These are phyloP conservation scores for Lunasporangiospora selenospora DNA, from an alignment of 192 early-diverging fungal species.

Conservation along the genomic window DNA sequence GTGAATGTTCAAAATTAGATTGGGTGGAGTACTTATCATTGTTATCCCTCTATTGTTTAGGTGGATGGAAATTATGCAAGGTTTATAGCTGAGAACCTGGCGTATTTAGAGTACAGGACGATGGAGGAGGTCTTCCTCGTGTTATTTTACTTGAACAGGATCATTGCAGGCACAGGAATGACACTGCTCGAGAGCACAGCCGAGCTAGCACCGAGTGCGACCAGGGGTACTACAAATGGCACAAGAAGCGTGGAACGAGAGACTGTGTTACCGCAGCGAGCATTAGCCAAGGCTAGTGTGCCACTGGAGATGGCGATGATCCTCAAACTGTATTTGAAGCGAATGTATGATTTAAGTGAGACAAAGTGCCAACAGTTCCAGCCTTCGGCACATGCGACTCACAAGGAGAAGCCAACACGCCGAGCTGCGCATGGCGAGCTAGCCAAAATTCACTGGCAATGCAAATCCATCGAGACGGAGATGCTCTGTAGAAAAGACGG, in stretches of 20 bases:
- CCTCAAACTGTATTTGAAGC: conserved; percentile 31
- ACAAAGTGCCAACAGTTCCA: conserved; percentile 39
- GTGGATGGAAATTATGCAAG: conserved; percentile 65
- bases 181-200: conserved; percentile 22
- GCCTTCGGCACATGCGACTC: conserved; percentile 7
- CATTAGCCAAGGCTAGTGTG: conserved; percentile 21
- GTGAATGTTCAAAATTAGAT: too few relatives aligned
- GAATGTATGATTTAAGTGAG: conserved; percentile 32
- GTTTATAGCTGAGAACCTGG: conserved; percentile 87
- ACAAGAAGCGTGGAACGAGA: conserved; percentile 1
- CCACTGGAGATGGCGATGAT: conserved; percentile 13
- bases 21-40: too few relatives aligned
- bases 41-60: too few relatives aligned
- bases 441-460: conserved; percentile 22
- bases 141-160: conserved; percentile 73
- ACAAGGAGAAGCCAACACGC: conserved; percentile 26
- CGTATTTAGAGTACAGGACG: conserved; percentile 79
- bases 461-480: neutral
- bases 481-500: neutral
- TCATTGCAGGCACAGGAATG: conserved; percentile 75
- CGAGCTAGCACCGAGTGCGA: conserved; percentile 3
- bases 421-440: conserved; percentile 1
- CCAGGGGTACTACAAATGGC: neutral
- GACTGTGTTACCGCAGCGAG: neutral
- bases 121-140: conserved; percentile 84